Conservation (phyloP, 2,329 filamentous ascomycete species). For the Monosporascus cannonballus region DNA sequence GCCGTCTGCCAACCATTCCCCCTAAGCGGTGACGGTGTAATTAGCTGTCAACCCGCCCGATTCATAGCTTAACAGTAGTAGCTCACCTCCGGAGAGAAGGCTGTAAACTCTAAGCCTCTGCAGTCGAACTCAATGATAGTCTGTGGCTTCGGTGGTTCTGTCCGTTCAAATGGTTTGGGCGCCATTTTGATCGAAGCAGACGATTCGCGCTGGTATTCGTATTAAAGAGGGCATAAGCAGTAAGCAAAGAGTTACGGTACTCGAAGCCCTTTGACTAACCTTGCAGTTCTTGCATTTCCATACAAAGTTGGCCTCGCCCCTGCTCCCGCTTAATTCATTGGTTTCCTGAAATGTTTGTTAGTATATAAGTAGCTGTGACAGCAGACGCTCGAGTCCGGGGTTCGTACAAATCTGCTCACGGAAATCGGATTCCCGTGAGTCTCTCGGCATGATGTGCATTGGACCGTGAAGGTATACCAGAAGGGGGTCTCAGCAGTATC, state of each 20-base stretch:
- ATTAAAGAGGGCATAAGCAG: neutral
- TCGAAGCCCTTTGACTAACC: conserved; percentile 41
- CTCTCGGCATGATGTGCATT: conserved; percentile 96
- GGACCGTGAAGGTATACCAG: conserved; percentile 96
- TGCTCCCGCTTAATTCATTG: conserved; percentile 86
- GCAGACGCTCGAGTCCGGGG: neutral
- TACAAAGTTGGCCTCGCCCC: conserved; percentile 98
- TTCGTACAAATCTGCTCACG: conserved; percentile 78
- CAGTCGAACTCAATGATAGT: conserved; percentile 91
- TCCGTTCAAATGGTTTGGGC: conserved; percentile 64
- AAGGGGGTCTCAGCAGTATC: conserved; percentile 80
- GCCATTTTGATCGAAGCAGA: conserved; percentile 76
- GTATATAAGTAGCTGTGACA: neutral
- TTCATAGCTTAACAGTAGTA: neutral
- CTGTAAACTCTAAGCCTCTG: conserved; percentile 83
- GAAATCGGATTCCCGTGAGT: conserved; percentile 80
- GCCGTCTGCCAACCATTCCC: conserved; percentile 84
- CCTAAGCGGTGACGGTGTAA: conserved; percentile 40
- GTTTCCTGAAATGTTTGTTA: conserved; percentile 55
- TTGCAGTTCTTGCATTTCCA: conserved; percentile 99
- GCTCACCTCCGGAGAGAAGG: conserved; percentile 81
- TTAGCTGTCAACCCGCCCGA: neutral
- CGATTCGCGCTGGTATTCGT: conserved; percentile 61
- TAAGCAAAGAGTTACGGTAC: neutral
- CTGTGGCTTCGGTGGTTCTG: conserved; percentile 65